These are phyloP conservation scores for Cyberlindnera bimundalis DNA, from an alignment of 805 yeast species.

Conservation along the genomic window DNA sequence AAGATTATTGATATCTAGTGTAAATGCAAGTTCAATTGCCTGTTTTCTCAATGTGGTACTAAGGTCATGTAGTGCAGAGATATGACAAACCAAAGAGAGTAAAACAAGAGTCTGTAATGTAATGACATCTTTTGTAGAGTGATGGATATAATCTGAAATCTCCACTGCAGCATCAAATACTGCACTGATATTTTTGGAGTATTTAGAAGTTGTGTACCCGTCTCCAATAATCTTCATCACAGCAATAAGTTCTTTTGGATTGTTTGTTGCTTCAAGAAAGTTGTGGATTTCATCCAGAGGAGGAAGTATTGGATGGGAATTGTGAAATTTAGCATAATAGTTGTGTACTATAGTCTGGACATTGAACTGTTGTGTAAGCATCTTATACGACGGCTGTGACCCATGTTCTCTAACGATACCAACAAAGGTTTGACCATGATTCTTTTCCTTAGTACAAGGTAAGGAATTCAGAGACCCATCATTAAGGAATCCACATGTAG, in stretches of 20 bases:
- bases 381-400: slow-evolving; percentile 3
- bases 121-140: slow-evolving; percentile 38
- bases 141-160: slow-evolving; percentile 28
- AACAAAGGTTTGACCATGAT: slow-evolving; percentile 6
- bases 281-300: slow-evolving; percentile 32
- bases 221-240: slow-evolving; percentile 49
- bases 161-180: slow-evolving; percentile 36
- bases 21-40: slow-evolving; percentile 36
- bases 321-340: slow-evolving; percentile 39
- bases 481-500: slow-evolving; percentile 21
- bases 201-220: slow-evolving; percentile 39
- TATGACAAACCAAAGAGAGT: slow-evolving; percentile 43
- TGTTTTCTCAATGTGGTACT: slow-evolving; percentile 41
- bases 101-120: slow-evolving; percentile 41
- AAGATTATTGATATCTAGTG: slow-evolving; percentile 36
- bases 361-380: slow-evolving; percentile 3
- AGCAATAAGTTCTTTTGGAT: slow-evolving; percentile 39
- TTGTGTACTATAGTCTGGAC: slow-evolving; percentile 16
- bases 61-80: slow-evolving; percentile 48
- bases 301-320: slow-evolving; percentile 47
- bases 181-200: slow-evolving; percentile 38
- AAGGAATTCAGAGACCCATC: slow-evolving; percentile 16
- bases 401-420: slow-evolving; percentile 7
- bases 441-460: slow-evolving; percentile 19
- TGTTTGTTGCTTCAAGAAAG: slow-evolving; percentile 32